Evolutionary conservation across 225 moss, liverwort and hornwort species (phyloP).

Genomic region (Sphagnum contortum): DNA sequence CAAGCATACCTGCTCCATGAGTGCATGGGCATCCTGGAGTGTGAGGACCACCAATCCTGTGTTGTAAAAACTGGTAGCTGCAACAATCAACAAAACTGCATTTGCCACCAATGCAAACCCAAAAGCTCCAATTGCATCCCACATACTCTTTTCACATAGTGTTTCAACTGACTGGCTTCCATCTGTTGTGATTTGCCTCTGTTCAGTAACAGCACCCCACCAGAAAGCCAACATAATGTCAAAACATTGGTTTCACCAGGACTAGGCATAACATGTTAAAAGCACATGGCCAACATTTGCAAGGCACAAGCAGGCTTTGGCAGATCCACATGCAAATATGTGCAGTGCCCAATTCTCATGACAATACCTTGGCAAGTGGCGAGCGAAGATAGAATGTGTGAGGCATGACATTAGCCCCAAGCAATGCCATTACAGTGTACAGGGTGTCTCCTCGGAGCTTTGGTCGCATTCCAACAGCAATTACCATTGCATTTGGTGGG

Average conservation of each 20-base stretch:
- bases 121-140: slow-evolving; percentile 64
- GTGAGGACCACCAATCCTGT: slow-evolving; percentile 65
- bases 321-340: too few species aligned
- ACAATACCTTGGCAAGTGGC: slow-evolving; percentile 66
- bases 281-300: too few species aligned
- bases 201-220: too few species aligned
- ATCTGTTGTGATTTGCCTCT: neutral
- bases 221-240: too few species aligned
- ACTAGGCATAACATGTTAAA: too few species aligned
- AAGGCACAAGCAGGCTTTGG: too few species aligned
- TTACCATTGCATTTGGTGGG: slow-evolving; percentile 31
- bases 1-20: slow-evolving; percentile 62
- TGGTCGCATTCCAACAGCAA: slow-evolving; percentile 49
- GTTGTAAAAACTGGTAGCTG: slow-evolving; percentile 71
- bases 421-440: slow-evolving; percentile 57
- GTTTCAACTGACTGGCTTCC: slow-evolving; percentile 28
- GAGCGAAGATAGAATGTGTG: slow-evolving; percentile 85
- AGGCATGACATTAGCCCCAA: slow-evolving; percentile 79
- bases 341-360: too few species aligned
- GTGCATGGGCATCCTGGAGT: slow-evolving; percentile 74
- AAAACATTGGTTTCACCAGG: too few species aligned
- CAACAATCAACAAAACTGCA: slow-evolving; percentile 48
- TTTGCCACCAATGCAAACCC: slow-evolving; percentile 62
- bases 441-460: slow-evolving; percentile 70
- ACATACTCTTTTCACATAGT: slow-evolving; percentile 38